phyloP scores from a whole-genome alignment of 1,284 basidiomycete species.

The Boletus mariae region DNA sequence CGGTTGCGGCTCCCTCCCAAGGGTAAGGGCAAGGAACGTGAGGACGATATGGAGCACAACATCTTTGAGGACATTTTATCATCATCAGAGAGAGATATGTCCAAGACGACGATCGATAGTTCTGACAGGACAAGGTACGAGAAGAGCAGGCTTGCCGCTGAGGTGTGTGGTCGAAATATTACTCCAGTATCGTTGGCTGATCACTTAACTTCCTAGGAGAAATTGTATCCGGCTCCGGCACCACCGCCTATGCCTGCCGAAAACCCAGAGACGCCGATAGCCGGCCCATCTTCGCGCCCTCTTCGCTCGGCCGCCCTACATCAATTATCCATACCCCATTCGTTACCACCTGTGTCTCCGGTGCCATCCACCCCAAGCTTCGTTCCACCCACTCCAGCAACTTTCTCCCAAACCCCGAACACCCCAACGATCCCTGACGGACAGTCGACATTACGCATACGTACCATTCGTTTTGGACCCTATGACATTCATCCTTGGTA shows the following conservation, averaged over 20 bases:
- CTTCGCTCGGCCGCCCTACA: conserved; percentile 54
- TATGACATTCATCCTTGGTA: conserved; percentile 99
- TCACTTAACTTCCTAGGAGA: conserved; percentile 40
- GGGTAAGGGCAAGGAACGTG: conserved; percentile 60
- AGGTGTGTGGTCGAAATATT: conserved; percentile 43
- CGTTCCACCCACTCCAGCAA: conserved; percentile 34
- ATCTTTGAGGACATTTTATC: conserved; percentile 81
- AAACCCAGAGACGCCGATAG: conserved; percentile 42
- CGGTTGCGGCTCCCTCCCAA: conserved; percentile 53
- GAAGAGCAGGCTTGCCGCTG: conserved; percentile 64
- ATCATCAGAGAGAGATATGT: conserved; percentile 70
- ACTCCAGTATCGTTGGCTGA: conserved; percentile 8
- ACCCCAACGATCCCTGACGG: conserved; percentile 24
- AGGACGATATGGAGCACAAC: conserved; percentile 53
- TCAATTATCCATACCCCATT: conserved; percentile 34
- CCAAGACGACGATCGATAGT: conserved; percentile 63
- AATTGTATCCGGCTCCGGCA: conserved; percentile 45
- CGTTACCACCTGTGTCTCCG: conserved; percentile 30
- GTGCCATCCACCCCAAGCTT: conserved; percentile 41
- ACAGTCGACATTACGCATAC: conserved; percentile 63
- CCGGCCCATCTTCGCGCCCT: conserved; percentile 60
- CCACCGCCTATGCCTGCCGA: conserved; percentile 35
- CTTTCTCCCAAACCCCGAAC: conserved; percentile 28
- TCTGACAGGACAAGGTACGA: conserved; percentile 79
- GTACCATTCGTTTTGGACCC: conserved; percentile 87